Percentiles rank a stretch among this genome's conserved stretches.
Evolutionary conservation across 2,329 filamentous ascomycete genomes (phyloP).

Genomic region (Colletotrichum abscissum): DNA sequence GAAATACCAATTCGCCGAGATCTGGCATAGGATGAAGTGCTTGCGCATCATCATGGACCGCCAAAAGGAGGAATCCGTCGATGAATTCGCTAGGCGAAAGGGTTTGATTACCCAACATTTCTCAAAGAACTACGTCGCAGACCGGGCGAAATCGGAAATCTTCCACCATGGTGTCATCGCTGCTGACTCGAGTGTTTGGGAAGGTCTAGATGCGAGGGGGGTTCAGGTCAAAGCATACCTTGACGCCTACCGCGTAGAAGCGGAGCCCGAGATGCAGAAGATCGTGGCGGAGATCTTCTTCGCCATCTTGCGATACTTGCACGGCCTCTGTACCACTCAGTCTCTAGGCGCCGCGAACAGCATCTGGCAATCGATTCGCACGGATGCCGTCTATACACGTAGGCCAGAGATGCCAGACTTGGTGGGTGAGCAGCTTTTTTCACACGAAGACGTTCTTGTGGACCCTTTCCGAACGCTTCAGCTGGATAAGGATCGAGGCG

Average conservation of each 20-base stretch:
- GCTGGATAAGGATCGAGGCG: background rate
- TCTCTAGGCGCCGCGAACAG: background rate
- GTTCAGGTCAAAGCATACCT: background rate
- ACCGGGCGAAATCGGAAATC: background rate
- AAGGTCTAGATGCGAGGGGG: background rate
- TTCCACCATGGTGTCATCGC: background rate
- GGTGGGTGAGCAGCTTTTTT: background rate
- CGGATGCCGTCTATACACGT: background rate
- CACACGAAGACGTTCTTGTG: background rate
- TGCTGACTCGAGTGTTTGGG: background rate
- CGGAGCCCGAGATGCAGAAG: background rate
- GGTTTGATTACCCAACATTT: background rate
- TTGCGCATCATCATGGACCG: background rate
- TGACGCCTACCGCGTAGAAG: background rate
- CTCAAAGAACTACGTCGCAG: background rate
- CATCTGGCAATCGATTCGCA: background rate
- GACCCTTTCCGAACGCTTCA: background rate
- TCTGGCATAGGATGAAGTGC: background rate
- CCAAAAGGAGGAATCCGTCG: background rate
- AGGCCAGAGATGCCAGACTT: background rate
- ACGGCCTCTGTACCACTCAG: background rate
- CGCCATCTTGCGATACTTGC: background rate
- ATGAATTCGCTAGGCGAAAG: background rate
- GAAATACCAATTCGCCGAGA: no score
- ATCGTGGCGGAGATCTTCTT: background rate